Conservation (phyloP, 176 grass and related monocot genomes). For the Areca catechu region DNA sequence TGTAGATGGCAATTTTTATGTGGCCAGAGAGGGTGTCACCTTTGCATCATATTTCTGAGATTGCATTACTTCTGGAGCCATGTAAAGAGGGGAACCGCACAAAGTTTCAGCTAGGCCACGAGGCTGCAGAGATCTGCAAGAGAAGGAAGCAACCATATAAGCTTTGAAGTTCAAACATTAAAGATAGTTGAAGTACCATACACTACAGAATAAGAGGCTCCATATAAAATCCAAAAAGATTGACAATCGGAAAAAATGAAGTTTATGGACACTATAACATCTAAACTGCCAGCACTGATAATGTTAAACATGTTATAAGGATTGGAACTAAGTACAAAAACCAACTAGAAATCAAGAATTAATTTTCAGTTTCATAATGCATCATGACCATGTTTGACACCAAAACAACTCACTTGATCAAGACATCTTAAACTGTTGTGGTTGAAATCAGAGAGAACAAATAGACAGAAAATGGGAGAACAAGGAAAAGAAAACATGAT, state of each 20-base stretch:
- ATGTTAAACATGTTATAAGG: too few species aligned
- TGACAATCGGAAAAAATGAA: too few species aligned
- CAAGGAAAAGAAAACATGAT: background rate
- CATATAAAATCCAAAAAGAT: too few species aligned
- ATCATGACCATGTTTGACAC: background rate
- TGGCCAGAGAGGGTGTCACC: slow-evolving; percentile 30
- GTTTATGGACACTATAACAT: too few species aligned
- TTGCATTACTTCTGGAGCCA: slow-evolving; percentile 99
- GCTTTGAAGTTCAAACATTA: too few species aligned
- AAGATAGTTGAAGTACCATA: too few species aligned
- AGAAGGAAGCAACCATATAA: too few species aligned
- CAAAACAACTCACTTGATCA: background rate
- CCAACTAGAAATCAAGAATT: background rate
- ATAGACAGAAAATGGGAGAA: background rate
- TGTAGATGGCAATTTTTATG: slow-evolving; percentile 8
- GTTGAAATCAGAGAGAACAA: too few species aligned
- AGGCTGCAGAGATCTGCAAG: slow-evolving; percentile 34
- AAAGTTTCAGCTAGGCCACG: slow-evolving; percentile 72
- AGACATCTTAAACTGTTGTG: too few species aligned
- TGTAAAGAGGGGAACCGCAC: slow-evolving; percentile 98
- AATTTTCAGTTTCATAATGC: background rate
- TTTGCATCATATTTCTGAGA: slow-evolving; percentile 96
- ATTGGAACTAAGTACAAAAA: too few species aligned
- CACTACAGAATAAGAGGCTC: too few species aligned
- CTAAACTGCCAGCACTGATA: too few species aligned